phyloP scores from a whole-genome alignment of 2,329 filamentous ascomycete species.

The Cytospora chrysosperma region DNA sequence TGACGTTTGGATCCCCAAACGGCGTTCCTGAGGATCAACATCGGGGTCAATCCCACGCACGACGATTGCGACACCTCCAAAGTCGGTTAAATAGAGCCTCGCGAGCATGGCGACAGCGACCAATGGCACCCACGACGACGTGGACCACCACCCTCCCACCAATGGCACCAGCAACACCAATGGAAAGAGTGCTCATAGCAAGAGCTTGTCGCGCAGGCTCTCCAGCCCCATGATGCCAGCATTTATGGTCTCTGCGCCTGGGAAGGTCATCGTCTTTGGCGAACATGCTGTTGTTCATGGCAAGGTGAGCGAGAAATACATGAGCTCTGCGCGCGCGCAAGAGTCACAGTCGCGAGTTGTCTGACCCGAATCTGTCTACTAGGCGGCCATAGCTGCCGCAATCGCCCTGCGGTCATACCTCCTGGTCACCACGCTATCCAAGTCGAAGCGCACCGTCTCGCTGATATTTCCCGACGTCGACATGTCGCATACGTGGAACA shows the following conservation, averaged over 20 bases:
- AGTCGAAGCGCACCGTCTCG: conserved; percentile 83
- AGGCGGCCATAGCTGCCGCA: conserved; percentile 90
- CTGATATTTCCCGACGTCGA: conserved; percentile 90
- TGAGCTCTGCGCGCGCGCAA: not conserved
- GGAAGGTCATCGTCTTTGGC: conserved; percentile 97
- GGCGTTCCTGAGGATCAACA: not conserved
- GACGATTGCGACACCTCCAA: not conserved
- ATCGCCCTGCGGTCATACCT: conserved; percentile 96
- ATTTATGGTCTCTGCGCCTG: conserved; percentile 97
- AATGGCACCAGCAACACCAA: conserved; percentile 28
- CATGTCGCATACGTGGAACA: conserved; percentile 89
- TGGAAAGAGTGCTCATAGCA: conserved; percentile 31
- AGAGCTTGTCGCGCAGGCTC: conserved; percentile 52
- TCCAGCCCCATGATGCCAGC: conserved; percentile 73
- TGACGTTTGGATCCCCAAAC: not conserved
- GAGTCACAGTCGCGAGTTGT: not conserved
- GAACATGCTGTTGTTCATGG: conserved; percentile 98
- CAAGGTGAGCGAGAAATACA: conserved; percentile 58
- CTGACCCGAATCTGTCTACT: conserved; percentile 21
- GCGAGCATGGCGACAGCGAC: not conserved
- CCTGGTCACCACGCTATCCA: conserved; percentile 89
- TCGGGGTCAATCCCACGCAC: not conserved
- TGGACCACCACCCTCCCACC: conserved; percentile 33
- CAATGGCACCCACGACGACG: conserved; percentile 33
- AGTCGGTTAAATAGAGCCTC: not conserved